Evolutionary conservation across 192 early-diverging fungal genomes (phyloP), one percentile per base, ranked within the genome.

Genomic region (Glomus cerebriforme): DNA sequence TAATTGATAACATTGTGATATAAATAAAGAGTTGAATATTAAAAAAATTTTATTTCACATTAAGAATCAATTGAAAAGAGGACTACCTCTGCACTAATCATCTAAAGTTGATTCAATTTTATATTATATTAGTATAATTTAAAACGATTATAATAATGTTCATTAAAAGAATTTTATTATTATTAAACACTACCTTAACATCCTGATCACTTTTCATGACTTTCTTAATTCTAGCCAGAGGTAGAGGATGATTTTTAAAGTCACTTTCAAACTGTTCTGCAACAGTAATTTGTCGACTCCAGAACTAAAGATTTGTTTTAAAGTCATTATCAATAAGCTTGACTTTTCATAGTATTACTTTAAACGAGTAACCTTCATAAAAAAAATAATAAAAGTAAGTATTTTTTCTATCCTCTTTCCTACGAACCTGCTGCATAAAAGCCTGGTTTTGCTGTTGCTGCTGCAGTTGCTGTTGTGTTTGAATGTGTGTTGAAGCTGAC

Each of bases 201-300:
- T 99, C 95, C 74, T 95, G 95, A 82, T 99, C 97, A 13, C 93
- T 92, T 87, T 99, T 99, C 97, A 99, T 99, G 60, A 99, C 96
- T 82, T 97, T 97, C 84, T 99, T 99, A 82, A 99, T 97, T 72
- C 97, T 84, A 24, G 97, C 97, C 69, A 99, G 83, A 43, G 97
- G 97, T 79, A 99, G 80, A 69, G 92, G 88, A 82, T 99, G 96
- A 77, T 91, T 91, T 85, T 96, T 96, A 84, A 97, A 99, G 83
- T 99, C 97, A n/a, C 92, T 90, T 75, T 91, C 83, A 71, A 89
- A 92, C 47, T 91, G 82, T 64, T 95, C 89, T 17, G 92, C 90
- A 64, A 86, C 78, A 7, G 68, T 59, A 76, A 91, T 85, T 62
- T 94, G 92, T 19, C 90, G 88, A 80, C 90, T 87, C 94, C 94